Conservation (phyloP, 2,329 filamentous ascomycete genomes). For the Sporothrix pallida region DNA sequence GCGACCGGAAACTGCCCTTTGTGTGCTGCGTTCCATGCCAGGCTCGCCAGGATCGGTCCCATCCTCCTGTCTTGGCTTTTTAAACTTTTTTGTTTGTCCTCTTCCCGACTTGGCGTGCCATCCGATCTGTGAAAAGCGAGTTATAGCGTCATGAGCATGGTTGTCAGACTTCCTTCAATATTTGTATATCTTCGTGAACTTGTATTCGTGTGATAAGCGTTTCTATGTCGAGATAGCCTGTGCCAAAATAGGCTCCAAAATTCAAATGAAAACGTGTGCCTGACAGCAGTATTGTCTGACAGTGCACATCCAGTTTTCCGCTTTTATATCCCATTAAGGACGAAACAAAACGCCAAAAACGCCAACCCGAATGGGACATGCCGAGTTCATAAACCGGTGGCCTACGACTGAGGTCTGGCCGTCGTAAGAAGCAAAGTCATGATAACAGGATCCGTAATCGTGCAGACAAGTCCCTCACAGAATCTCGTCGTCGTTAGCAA, state of each 20-base stretch:
- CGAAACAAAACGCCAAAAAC: slow-evolving; percentile 20
- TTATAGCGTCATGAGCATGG: not conserved
- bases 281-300: not conserved
- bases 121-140: not conserved
- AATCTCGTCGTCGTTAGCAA: slow-evolving; percentile 39
- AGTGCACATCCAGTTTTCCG: slow-evolving; percentile 6
- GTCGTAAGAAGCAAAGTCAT: slow-evolving; percentile 14
- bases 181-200: slow-evolving; percentile 13
- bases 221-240: slow-evolving; percentile 1
- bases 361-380: slow-evolving; percentile 5
- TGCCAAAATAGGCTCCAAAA: not conserved
- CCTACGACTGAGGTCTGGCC: slow-evolving; percentile 1
- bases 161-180: not conserved
- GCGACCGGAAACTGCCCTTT: too few species aligned
- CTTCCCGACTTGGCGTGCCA: not conserved
- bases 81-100: not conserved
- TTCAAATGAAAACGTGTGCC: slow-evolving; percentile 8
- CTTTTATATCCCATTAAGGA: not conserved
- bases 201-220: not conserved
- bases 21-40: not conserved
- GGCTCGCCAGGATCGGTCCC: not conserved
- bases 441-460: not conserved
- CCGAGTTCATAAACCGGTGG: slow-evolving; percentile 26
- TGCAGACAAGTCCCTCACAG: slow-evolving; percentile 27
- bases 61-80: not conserved